phyloP scores from a whole-genome alignment of 331 rosid species.

The Telfairia occidentalis region DNA sequence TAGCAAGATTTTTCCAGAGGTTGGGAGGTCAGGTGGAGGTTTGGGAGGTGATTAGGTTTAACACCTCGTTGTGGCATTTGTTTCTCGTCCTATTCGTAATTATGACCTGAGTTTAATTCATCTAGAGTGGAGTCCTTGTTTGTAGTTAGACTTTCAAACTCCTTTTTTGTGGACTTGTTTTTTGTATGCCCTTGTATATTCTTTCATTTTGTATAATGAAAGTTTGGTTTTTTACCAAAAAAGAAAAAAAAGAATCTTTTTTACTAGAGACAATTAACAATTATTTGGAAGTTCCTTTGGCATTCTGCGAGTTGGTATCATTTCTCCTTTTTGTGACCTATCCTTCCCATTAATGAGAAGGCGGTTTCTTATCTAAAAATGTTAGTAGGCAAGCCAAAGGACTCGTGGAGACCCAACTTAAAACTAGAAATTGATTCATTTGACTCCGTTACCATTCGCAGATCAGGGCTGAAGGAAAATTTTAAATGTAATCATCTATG shows the following conservation, averaged over 20 bases:
- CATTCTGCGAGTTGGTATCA: neutral
- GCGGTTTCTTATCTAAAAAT: neutral
- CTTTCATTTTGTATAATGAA: neutral
- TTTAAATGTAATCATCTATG: neutral
- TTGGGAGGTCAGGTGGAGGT: neutral
- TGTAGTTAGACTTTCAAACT: neutral
- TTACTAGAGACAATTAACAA: neutral
- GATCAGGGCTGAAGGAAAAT: neutral
- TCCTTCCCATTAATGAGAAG: neutral
- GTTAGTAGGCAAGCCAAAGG: neutral
- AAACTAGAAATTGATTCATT: neutral
- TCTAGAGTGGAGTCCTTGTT: neutral
- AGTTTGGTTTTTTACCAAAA: neutral
- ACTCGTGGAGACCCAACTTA: neutral
- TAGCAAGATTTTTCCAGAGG: neutral
- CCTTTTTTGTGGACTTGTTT: neutral
- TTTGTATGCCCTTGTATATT: neutral
- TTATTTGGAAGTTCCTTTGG: neutral
- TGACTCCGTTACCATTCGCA: neutral
- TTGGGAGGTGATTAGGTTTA: neutral
- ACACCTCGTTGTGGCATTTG: neutral
- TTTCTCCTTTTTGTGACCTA: neutral
- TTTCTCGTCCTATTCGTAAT: neutral
- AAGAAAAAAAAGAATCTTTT: neutral
- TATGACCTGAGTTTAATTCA: neutral